phyloP scores from a whole-genome alignment of 352 stramenopile species.

The Phytophthora foliorum region DNA sequence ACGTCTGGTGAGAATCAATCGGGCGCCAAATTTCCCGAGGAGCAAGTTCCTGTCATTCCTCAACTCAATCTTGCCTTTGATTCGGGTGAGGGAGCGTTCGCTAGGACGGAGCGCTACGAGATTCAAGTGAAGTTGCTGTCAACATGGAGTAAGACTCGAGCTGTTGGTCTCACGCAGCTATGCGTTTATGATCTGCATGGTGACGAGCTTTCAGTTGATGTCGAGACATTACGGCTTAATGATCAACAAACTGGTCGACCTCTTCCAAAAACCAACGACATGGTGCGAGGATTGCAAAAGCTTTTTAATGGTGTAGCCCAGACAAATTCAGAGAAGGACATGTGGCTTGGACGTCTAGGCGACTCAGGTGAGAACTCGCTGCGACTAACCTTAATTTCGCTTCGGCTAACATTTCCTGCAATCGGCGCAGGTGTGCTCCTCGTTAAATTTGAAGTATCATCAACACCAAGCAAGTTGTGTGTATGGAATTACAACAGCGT shows the following conservation, averaged over 20 bases:
- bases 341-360: constrained; percentile 78
- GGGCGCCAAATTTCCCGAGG: constrained; percentile 7
- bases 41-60: constrained; percentile 31
- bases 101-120: constrained; percentile 25
- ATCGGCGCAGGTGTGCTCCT: constrained; percentile 53
- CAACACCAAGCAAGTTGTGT: constrained; percentile 68
- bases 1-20: background rate
- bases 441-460: constrained; percentile 58
- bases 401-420: background rate
- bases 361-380: constrained; percentile 46
- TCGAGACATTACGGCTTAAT: constrained; percentile 60
- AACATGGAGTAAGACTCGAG: constrained; percentile 70
- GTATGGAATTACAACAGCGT: constrained; percentile 89
- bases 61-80: constrained; percentile 33
- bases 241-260: constrained; percentile 53
- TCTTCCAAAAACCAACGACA: constrained; percentile 71
- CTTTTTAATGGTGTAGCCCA: constrained; percentile 72
- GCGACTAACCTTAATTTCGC: background rate
- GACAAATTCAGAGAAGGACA: constrained; percentile 76
- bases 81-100: background rate
- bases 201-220: constrained; percentile 59
- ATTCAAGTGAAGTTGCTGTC: constrained; percentile 77
- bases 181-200: constrained; percentile 74
- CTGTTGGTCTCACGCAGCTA: constrained; percentile 72
- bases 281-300: constrained; percentile 63